Evolutionary conservation across 345 rosid genomes (phyloP), one percentile per base, ranked within the genome.

Genomic region (Orychophragmus violaceus): DNA sequence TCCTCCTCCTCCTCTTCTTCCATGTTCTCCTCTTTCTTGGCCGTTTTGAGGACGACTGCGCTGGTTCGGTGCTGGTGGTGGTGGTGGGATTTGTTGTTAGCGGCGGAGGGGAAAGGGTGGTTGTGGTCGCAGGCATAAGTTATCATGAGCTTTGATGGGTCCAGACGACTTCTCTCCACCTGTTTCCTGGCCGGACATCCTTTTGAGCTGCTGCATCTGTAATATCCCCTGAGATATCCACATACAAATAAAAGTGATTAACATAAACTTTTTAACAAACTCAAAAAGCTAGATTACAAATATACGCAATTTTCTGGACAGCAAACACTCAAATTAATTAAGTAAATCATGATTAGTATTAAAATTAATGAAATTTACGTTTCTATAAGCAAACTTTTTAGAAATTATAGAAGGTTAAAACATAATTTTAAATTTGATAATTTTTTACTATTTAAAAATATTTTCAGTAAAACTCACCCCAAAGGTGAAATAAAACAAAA

Each of bases 181-280:
- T 87, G 90, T 62, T 87, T 87, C 69, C 94, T 80, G 11, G 90
- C 94, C 14, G 90, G 94, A 67, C 94, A 87, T 6, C 94, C 94
- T 73, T 85, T 87, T 42, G 95, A 82, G 41, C 91, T 83, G 30
- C 91, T 87, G 25, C 95, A 87, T 62, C 95, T 77, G 75, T 87
- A 87, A 42, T 87, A 87, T 35, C 95, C 95, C 78, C 95, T 87
- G 83, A 21, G 24, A 16, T 3, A 45, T 30, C 29, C 16, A 21
- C 8, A 17, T 2, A 5, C 22, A 16, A 33, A 44, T n/a, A n/a
- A 17, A 59, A 39, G 51, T 29, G 7, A 25, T 60, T 14, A 22
- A 6, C 24, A 55, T 55, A n/a, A 37, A 21, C 30, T 32, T 57
- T 36, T 36, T 13, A 36, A 13, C 16, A 41, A 41, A 41, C 14